Percentiles rank a stretch among this genome's conserved stretches.
Evolutionary conservation across 2,329 filamentous ascomycete species (phyloP).

Genomic region (Cladosporium colombiae): DNA sequence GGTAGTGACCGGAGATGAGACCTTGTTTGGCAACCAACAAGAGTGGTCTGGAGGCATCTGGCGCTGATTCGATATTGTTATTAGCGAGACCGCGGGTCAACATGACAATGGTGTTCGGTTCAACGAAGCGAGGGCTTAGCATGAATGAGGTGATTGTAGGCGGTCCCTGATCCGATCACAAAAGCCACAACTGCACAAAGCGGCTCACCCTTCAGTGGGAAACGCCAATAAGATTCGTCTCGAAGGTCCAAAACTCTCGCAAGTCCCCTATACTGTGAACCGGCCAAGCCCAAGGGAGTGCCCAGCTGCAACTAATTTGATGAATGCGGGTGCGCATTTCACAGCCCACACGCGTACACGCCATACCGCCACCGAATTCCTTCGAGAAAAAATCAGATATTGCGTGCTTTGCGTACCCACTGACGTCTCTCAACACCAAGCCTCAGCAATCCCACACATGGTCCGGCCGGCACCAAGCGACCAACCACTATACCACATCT

Average conservation of each 20-base stretch:
- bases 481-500: constrained; percentile 14
- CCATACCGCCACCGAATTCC: constrained; percentile 1
- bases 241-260: not conserved
- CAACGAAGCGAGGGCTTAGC: not conserved
- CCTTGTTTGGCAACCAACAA: not conserved
- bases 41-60: not conserved
- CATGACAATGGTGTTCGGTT: not conserved
- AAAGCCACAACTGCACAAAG: not conserved
- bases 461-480: constrained; percentile 7
- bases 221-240: not conserved
- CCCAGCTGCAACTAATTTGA: not conserved
- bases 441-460: not conserved
- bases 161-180: not conserved
- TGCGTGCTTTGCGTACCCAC: constrained; percentile 16
- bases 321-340: not conserved
- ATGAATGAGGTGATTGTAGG: not conserved
- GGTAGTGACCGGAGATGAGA: not conserved
- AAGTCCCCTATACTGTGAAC: not conserved
- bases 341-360: not conserved
- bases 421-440: constrained; percentile 17
- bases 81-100: constrained; percentile 1
- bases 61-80: not conserved
- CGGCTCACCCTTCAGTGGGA: not conserved
- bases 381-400: not conserved
- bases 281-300: not conserved